Evolutionary conservation across 2,329 filamentous ascomycete genomes (phyloP), one percentile per base, ranked within the genome.

Genomic region (Penicillium sclerotiorum): DNA sequence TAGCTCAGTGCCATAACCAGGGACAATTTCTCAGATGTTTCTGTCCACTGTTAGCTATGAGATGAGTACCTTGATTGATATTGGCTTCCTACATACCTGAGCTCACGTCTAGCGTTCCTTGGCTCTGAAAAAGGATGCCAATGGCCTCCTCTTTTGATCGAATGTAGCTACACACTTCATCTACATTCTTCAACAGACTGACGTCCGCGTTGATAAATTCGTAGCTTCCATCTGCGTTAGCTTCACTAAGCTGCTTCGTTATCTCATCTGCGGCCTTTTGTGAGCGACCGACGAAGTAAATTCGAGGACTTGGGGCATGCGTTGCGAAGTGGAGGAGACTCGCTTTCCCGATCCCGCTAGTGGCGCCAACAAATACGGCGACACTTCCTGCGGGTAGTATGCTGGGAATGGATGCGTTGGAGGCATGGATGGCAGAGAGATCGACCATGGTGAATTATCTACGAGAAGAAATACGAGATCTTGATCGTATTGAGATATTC

Each of bases 331-430:
- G 63, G 44, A 74, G 77, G 13, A 82, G 63, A 0, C 78, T 74
- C 11, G 71, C 63, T 51, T 78, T 70, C 7, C 80, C 80, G 36
- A 84, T 81, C n/a, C 80, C 80, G 30, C 73, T 74, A 4, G 80
- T 84, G 22, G 75, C 80, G 27, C 80, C 79, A 4, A 80, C 62
- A 47, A 82, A 82, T 21, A 81, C 73, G 37, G 74, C 77, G 3
- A 78, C 73, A 6, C 6, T 6, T 27, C 25, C 25, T n/a, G n/a
- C n/a, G 6, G 25, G 25, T 11, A 11, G 11, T 7, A 7, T 6
- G 6, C 11, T 11, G 25, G 6, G 6, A 11, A 27, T 6, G 11
- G 25, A 7, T 11, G 7, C 25, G 11, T 27, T 27, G 25, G 25
- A 27, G 6, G 25, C 6, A 7, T 27, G 25, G 11, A 27, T 11